phyloP scores from a whole-genome alignment of 169 alveolate species.

The Eimeria brunetti region DNA sequence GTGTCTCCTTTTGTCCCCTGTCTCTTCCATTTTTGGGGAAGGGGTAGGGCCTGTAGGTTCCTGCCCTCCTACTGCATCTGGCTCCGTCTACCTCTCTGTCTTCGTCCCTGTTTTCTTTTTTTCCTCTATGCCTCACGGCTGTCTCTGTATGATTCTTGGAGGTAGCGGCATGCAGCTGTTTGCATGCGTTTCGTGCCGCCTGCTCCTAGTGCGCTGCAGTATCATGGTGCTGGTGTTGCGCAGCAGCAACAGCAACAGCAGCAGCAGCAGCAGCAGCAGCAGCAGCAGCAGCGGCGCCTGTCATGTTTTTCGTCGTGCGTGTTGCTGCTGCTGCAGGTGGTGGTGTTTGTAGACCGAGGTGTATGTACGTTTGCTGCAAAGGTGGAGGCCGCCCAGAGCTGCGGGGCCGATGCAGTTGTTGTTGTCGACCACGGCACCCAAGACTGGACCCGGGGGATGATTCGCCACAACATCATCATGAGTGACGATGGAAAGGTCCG shows the following conservation, averaged over 20 bases:
- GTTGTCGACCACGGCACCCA: conserved; percentile 77
- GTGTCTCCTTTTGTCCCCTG: neutral
- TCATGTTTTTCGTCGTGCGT: too few relatives aligned
- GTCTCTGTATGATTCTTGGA: neutral
- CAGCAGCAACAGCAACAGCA: neutral
- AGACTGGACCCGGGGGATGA: conserved; percentile 75
- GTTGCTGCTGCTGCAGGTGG: conserved; percentile 58
- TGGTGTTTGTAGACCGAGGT: conserved; percentile 71
- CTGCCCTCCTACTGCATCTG: neutral
- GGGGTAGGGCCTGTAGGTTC: neutral
- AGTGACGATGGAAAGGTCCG: conserved; percentile 79
- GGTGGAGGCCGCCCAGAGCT: conserved; percentile 67
- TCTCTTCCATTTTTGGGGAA: neutral
- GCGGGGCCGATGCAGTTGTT: conserved; percentile 79
- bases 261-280: neutral
- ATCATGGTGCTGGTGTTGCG: neutral
- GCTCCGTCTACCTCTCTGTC: neutral
- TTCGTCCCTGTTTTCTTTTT: neutral
- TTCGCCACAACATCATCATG: conserved; percentile 76
- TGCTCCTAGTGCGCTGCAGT: neutral
- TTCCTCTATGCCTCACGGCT: neutral
- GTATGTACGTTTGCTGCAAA: conserved; percentile 76
- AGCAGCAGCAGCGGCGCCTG: neutral
- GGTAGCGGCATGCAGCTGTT: neutral
- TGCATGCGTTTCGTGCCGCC: neutral